Evolutionary conservation across 345 rosid genomes (phyloP).

Genomic region (Gossypioides kirkii): DNA sequence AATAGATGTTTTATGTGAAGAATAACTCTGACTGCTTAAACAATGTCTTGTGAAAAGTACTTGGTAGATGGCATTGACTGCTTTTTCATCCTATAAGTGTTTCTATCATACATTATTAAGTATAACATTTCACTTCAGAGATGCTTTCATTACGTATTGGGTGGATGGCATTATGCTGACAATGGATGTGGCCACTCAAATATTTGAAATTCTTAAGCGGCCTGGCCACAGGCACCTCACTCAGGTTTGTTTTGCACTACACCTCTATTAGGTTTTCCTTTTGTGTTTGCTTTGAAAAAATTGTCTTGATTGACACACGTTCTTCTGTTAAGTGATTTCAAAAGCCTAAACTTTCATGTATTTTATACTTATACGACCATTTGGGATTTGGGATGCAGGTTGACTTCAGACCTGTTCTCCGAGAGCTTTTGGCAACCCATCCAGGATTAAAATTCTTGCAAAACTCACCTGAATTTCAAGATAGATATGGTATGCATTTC

Average conservation of each 20-base stretch:
- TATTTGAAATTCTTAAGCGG: conserved; percentile 64
- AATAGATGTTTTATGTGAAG: not conserved
- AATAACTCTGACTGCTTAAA: conserved; percentile 6
- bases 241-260: conserved; percentile 34
- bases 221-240: conserved; percentile 61
- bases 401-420: conserved; percentile 79
- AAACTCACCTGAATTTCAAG: conserved; percentile 79
- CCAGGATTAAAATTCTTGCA: conserved; percentile 79
- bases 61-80: not conserved
- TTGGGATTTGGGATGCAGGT: conserved; percentile 41
- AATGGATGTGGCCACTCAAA: conserved; percentile 62
- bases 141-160: conserved; percentile 70
- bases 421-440: conserved; percentile 72
- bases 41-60: not conserved
- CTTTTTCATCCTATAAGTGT: not conserved
- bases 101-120: conserved; percentile 3
- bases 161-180: conserved; percentile 60
- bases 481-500: conserved; percentile 64
- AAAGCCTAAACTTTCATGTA: not conserved
- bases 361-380: not conserved
- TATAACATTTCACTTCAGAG: conserved; percentile 38
- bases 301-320: not conserved
- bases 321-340: not conserved
- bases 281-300: not conserved
- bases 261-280: conserved; percentile 16